These are phyloP conservation scores for Citrus sinensis DNA, from an alignment of 345 rosid genomes.

Conservation along the genomic window DVS_A1.0 CM039162.1:26073001-26073500, in stretches of 20 bases:
- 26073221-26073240: constrained; percentile 62
- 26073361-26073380: not conserved
- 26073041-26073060: not conserved
- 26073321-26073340: constrained; percentile 3
- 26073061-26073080: not conserved
- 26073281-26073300: constrained; percentile 70
- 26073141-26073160: not conserved
- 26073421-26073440: constrained; percentile 76
- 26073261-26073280: constrained; percentile 64
- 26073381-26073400: constrained; percentile 56
- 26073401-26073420: constrained; percentile 86
- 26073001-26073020: no score
- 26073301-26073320: constrained; percentile 33
- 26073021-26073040: not conserved
- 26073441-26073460: constrained; percentile 79
- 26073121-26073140: not conserved
- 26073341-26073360: not conserved
- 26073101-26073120: not conserved
- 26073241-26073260: constrained; percentile 77
- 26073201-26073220: constrained; percentile 65
- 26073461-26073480: constrained; percentile 85
- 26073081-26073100: not conserved
- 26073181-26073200: constrained; percentile 67
- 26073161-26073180: constrained; percentile 30
- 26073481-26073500: constrained; percentile 77